phyloP scores from a whole-genome alignment of 208 protist genomes.

The Kentomonas sorsogonicus region DNA sequence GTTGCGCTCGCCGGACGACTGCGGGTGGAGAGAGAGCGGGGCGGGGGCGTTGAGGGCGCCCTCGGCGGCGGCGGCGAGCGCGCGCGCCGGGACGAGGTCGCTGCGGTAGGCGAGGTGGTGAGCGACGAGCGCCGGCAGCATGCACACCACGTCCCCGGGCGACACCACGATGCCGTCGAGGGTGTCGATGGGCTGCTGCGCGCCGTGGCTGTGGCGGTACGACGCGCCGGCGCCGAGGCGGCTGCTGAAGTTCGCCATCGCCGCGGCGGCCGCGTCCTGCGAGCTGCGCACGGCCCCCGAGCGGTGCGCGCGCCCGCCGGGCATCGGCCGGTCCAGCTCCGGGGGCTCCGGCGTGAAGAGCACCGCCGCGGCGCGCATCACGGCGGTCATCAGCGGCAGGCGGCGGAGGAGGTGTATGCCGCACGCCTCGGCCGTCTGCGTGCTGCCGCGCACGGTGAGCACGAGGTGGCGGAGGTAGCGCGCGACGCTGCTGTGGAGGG shows the following conservation, averaged over 20 bases:
- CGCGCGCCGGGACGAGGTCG: neutral
- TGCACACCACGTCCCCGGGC: slow-evolving; percentile 57
- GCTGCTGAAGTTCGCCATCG: neutral
- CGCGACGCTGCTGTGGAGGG: slow-evolving; percentile 37
- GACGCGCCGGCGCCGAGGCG: neutral
- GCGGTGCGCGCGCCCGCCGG: slow-evolving; percentile 5
- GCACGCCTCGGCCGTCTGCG: slow-evolving; percentile 17
- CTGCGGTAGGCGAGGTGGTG: slow-evolving; percentile 41
- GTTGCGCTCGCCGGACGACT: neutral
- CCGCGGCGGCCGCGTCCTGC: slow-evolving; percentile 3
- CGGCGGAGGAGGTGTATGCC: slow-evolving; percentile 34
- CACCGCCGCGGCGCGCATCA: slow-evolving; percentile 52
- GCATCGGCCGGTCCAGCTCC: slow-evolving; percentile 7
- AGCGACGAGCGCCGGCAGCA: slow-evolving; percentile 50
- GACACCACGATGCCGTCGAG: slow-evolving; percentile 50
- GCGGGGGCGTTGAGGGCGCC: neutral
- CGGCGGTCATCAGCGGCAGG: slow-evolving; percentile 21
- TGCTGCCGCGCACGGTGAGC: slow-evolving; percentile 58
- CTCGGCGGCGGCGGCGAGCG: neutral
- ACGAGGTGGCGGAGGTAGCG: slow-evolving; percentile 81
- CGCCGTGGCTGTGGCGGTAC: neutral
- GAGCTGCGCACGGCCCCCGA: neutral
- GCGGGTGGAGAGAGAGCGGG: neutral
- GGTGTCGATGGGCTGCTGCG: slow-evolving; percentile 13
- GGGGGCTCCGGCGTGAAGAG: slow-evolving; percentile 62